phyloP scores from a whole-genome alignment of 1,139 yeast species.

The Zygotorulaspora mrakii region DNA sequence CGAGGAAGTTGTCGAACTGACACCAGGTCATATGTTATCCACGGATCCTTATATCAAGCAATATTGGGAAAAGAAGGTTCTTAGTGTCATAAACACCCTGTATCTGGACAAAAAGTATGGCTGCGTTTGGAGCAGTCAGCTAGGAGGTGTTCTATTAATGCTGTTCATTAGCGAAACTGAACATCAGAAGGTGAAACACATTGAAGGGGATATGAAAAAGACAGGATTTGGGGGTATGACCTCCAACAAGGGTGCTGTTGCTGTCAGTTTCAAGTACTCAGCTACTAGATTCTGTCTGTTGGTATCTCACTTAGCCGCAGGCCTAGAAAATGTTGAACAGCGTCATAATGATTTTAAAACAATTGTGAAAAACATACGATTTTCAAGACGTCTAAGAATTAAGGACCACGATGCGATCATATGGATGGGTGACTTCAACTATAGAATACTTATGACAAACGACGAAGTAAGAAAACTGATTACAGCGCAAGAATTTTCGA shows the following conservation, averaged over 20 bases:
- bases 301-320: conserved; percentile 96
- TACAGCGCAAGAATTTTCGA: conserved; percentile 43
- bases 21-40: conserved; percentile 84
- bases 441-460: conserved; percentile 70
- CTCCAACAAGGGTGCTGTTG: conserved; percentile 90
- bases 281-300: conserved; percentile 75
- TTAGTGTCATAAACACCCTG: conserved; percentile 49
- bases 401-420: conserved; percentile 81
- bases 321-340: conserved; percentile 76
- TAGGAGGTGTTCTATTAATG: conserved; percentile 86
- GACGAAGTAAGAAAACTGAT: conserved; percentile 67
- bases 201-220: conserved; percentile 76
- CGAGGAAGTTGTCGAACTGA: conserved; percentile 88
- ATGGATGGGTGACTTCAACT: conserved; percentile 97
- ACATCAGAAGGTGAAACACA: conserved; percentile 60
- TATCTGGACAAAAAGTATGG: conserved; percentile 50
- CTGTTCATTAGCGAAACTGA: conserved; percentile 65
- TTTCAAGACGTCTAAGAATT: conserved; percentile 64
- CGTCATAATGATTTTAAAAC: conserved; percentile 85
- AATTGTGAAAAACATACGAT: conserved; percentile 69
- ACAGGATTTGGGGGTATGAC: conserved; percentile 91
- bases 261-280: conserved; percentile 73
- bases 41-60: conserved; percentile 68
- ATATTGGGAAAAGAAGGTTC: conserved; percentile 76
- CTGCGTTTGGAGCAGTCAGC: conserved; percentile 77